These are phyloP conservation scores for Botrytis elliptica DNA, from an alignment of 2,329 filamentous ascomycete species.

Conservation along the genomic window DNA sequence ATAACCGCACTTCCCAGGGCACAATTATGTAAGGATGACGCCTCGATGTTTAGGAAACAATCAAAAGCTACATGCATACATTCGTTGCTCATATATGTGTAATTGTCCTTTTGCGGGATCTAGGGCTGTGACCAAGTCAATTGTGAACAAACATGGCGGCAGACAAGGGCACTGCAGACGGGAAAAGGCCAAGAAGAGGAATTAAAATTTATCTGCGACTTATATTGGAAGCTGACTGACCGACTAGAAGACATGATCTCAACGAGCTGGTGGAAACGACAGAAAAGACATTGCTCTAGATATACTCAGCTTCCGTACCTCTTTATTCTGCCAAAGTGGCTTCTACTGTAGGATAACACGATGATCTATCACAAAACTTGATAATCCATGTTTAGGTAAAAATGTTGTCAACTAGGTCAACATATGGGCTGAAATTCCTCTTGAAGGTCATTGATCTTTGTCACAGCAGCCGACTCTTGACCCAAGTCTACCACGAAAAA, in stretches of 20 bases:
- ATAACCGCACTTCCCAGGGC: background rate
- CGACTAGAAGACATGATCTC: background rate
- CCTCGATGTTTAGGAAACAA: background rate
- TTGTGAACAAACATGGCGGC: background rate
- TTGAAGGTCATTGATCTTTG: background rate
- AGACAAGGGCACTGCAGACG: background rate
- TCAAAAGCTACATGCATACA: background rate
- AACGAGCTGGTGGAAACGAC: background rate
- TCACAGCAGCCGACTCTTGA: background rate
- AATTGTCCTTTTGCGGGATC: background rate
- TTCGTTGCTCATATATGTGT: background rate
- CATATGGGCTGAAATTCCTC: background rate
- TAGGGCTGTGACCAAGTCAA: background rate
- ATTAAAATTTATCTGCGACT: background rate
- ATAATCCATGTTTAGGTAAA: background rate
- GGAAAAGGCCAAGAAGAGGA: background rate
- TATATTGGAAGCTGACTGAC: background rate
- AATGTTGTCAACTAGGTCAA: too few relatives aligned
- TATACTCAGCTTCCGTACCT: background rate
- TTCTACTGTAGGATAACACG: background rate
- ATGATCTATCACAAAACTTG: background rate
- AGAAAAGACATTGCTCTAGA: background rate
- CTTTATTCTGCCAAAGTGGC: background rate
- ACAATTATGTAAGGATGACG: background rate
- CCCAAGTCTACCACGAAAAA: background rate